Conservation (phyloP, 306 rosid genomes). For the Alnus rubra region DNA sequence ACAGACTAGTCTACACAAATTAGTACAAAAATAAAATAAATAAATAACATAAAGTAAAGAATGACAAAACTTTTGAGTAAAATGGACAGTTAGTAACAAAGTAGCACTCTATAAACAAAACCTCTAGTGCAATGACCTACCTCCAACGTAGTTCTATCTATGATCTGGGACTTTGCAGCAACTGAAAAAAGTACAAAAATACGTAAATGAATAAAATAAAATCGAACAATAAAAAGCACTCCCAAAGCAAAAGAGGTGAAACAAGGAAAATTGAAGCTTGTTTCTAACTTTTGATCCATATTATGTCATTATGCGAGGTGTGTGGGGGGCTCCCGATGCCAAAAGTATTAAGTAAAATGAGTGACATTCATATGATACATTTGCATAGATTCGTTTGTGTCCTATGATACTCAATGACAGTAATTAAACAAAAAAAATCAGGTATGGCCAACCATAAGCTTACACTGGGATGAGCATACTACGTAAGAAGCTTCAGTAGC, state of each 20-base stretch:
- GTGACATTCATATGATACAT: background rate
- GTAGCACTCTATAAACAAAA: background rate
- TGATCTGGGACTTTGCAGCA: conserved; percentile 22
- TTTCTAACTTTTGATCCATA: background rate
- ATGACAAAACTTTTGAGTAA: background rate
- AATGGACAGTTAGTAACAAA: background rate
- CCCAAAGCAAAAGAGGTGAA: background rate
- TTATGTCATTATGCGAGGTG: background rate
- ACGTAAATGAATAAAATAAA: background rate
- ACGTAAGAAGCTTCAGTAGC: conserved; percentile 44
- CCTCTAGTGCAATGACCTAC: conserved; percentile 16
- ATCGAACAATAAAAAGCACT: background rate
- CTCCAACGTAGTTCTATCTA: conserved; percentile 25
- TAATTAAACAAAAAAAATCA: conserved; percentile 4
- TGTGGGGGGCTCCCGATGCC: background rate
- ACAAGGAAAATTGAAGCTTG: background rate
- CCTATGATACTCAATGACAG: background rate
- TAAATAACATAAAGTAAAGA: background rate
- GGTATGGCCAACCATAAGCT: conserved; percentile 10
- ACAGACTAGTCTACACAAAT: conserved; percentile 32
- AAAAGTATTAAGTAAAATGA: background rate
- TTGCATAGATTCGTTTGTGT: background rate
- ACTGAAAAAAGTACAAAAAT: conserved; percentile 15
- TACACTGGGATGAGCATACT: conserved; percentile 41
- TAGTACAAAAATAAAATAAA: background rate